A percentile compares a stretch with the other conserved stretches of the same genome.
Conservation (phyloP, 139 green algal species). For the Astrephomene gubernaculifera region DNA sequence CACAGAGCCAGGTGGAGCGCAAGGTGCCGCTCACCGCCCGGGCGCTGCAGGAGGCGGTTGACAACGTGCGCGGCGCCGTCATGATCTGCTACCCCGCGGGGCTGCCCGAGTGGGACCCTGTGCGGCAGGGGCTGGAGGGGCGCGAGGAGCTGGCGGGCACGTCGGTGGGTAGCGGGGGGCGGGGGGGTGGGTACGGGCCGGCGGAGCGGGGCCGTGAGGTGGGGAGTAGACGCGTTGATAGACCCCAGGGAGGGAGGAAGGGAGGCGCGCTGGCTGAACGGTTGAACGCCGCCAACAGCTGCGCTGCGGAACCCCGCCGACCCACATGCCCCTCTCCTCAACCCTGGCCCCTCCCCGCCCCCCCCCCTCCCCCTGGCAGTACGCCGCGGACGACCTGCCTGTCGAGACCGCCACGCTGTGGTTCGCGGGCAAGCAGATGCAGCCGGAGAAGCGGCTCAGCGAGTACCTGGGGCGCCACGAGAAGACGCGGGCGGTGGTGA, state of each 20-base stretch:
- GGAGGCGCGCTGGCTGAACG: no score
- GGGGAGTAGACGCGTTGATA: no score
- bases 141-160: slow-evolving; percentile 76
- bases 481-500: slow-evolving; percentile 81
- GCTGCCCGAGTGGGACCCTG: slow-evolving; percentile 84
- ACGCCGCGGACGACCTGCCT: slow-evolving; percentile 74
- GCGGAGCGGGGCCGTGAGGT: background rate
- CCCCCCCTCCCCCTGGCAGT: no score
- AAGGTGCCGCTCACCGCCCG: slow-evolving; percentile 70
- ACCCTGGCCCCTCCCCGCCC: no score
- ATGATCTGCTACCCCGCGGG: slow-evolving; percentile 92
- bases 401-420: slow-evolving; percentile 72
- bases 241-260: no score
- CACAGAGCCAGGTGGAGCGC: slow-evolving; percentile 62
- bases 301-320: no score
- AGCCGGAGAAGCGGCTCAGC: slow-evolving; percentile 75
- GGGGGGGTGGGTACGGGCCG: background rate
- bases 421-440: slow-evolving; percentile 89
- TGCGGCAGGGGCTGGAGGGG: slow-evolving; percentile 76
- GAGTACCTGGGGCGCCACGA: slow-evolving; percentile 83
- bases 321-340: no score
- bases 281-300: no score
- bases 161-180: slow-evolving; percentile 50
- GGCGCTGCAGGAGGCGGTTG: slow-evolving; percentile 71
- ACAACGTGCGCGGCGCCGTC: slow-evolving; percentile 82